Conservation (phyloP, 2,329 filamentous ascomycete genomes). For the Ploettnerulaceae sp. region DNA sequence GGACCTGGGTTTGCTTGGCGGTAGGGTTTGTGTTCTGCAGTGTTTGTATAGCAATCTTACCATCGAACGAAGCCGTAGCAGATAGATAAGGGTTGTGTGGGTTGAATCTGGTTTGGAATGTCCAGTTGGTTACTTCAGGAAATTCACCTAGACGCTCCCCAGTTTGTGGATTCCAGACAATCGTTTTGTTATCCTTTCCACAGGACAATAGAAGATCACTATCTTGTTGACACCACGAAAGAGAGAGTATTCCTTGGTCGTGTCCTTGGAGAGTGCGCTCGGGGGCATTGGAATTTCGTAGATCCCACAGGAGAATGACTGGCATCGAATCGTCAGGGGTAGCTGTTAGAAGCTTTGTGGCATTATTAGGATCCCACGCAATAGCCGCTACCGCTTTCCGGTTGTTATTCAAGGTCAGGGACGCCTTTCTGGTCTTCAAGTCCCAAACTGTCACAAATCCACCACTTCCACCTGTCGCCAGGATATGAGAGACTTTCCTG, state of each 20-base stretch:
- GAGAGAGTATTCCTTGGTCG: constrained; percentile 84
- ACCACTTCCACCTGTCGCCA: constrained; percentile 87
- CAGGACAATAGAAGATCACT: constrained; percentile 84
- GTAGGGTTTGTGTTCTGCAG: constrained; percentile 88
- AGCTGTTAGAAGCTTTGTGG: constrained; percentile 89
- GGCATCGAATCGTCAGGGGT: constrained; percentile 86
- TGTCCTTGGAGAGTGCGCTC: constrained; percentile 88
- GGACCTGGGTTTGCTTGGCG: constrained; percentile 59
- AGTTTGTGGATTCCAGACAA: constrained; percentile 94
- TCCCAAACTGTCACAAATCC: constrained; percentile 99
- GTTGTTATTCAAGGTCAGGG: constrained; percentile 87
- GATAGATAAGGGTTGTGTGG: constrained; percentile 88
- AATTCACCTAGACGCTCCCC: constrained; percentile 87
- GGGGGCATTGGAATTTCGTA: constrained; percentile 92
- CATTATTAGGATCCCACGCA: constrained; percentile 93
- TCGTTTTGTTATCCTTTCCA: constrained; percentile 92
- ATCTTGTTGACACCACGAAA: constrained; percentile 94
- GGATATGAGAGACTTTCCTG: constrained; percentile 92
- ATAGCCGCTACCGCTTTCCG: constrained; percentile 93
- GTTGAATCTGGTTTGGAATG: constrained; percentile 91
- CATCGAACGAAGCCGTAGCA: constrained; percentile 94
- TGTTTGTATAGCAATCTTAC: constrained; percentile 90
- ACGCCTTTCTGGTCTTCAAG: constrained; percentile 95
- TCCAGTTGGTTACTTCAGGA: constrained; percentile 98
- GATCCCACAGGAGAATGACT: constrained; percentile 86